phyloP scores from a whole-genome alignment of 768 basidiomycete species.

The Hypholoma sublateritium region DNA sequence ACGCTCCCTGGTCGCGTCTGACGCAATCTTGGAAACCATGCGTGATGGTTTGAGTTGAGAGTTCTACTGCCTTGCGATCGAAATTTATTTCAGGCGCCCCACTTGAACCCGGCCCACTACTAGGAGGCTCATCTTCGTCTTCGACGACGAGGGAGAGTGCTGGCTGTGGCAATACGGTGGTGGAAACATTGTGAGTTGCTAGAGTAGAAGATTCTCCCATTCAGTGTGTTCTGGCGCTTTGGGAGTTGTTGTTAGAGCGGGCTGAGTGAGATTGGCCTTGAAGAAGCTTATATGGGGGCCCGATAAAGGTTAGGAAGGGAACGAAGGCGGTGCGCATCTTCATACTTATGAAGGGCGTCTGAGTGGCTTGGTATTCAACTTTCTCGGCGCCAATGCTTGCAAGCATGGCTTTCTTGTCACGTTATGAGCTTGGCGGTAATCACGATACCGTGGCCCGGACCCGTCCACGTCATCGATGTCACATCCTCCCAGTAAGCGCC shows the following conservation, averaged over 20 bases:
- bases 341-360: not conserved
- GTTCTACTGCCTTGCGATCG: not conserved
- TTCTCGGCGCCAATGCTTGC: not conserved
- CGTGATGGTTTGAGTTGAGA: constrained; percentile 3
- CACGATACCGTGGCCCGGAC: not conserved
- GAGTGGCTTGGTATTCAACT: not conserved
- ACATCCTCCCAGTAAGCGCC: too few species aligned
- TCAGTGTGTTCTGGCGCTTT: constrained; percentile 28
- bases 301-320: not conserved
- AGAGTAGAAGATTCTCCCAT: constrained; percentile 36
- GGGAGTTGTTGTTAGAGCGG: too few species aligned
- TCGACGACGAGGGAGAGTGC: constrained; percentile 32
- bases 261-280: not conserved
- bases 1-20: constrained; percentile 9
- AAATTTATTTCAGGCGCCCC: constrained; percentile 31
- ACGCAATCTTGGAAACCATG: constrained; percentile 11
- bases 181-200: constrained; percentile 27
- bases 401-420: not conserved
- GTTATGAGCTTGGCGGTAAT: not conserved
- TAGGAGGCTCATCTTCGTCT: constrained; percentile 46
- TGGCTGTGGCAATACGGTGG: constrained; percentile 31
- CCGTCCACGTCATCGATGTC: not conserved
- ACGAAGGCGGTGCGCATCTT: not conserved
- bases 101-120: constrained; percentile 33
- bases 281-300: not conserved